Percentiles rank a stretch among this genome's conserved stretches.
phyloP scores from a whole-genome alignment of 371 early-diverging fungal genomes.

The Rhizopus arrhizus region DNA sequence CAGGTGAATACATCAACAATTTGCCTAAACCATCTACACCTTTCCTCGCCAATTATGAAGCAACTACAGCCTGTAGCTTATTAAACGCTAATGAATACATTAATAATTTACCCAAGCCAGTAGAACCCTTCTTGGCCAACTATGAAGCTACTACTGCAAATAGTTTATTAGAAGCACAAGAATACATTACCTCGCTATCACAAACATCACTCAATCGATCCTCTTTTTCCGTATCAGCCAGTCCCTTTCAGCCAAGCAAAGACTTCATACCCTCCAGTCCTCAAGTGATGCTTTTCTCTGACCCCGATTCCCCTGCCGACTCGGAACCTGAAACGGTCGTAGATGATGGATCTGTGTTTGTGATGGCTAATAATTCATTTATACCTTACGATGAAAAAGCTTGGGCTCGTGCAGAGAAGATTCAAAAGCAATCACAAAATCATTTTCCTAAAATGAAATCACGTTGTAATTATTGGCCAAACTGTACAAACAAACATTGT shows the following conservation, averaged over 20 bases:
- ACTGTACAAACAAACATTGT: constrained; percentile 65
- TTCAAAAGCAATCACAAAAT: constrained; percentile 43
- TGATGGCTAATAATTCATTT: constrained; percentile 1
- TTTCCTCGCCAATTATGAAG: constrained; percentile 9
- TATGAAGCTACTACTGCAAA: constrained; percentile 8
- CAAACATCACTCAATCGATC: too few species aligned
- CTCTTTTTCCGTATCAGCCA: constrained; percentile 1
- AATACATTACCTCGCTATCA: not conserved
- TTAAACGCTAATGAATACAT: not conserved
- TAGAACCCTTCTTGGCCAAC: not conserved
- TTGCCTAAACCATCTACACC: constrained; percentile 3
- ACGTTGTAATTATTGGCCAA: constrained; percentile 61
- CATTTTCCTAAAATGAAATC: constrained; percentile 48
- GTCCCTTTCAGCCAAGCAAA: constrained; percentile 1
- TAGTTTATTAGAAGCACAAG: not conserved
- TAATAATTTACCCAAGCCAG: constrained; percentile 4
- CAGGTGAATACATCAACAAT: not conserved
- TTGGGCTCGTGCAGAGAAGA: constrained; percentile 37
- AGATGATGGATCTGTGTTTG: not conserved
- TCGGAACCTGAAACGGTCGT: constrained; percentile 1
- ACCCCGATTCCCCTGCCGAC: constrained; percentile 2
- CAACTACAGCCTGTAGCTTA: not conserved
- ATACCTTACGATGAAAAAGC: constrained; percentile 24
- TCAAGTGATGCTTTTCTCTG: not conserved
- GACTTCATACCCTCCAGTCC: constrained; percentile 1